A percentile compares a stretch with the other conserved stretches of the same genome.
phyloP scores from a whole-genome alignment of 1,284 basidiomycete genomes.

The Cryptococcus sp. region DNA sequence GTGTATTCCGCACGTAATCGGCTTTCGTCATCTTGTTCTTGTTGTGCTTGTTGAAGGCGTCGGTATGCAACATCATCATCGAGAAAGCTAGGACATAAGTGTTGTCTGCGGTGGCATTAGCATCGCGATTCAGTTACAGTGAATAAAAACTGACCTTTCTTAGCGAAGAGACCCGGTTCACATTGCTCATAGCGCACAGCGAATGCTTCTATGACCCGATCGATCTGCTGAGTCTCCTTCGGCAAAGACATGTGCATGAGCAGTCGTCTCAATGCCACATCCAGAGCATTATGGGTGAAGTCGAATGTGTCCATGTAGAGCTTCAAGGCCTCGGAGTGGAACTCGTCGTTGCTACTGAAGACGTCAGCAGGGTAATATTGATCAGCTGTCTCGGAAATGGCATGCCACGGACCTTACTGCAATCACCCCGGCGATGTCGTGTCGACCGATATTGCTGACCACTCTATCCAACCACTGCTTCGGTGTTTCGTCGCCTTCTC shows the following conservation, averaged over 20 bases:
- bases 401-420: constrained; percentile 68
- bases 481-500: constrained; percentile 64
- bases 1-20: constrained; percentile 89
- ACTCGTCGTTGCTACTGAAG: constrained; percentile 64
- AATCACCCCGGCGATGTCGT: constrained; percentile 73
- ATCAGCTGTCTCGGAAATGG: background rate
- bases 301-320: constrained; percentile 77
- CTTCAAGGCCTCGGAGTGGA: constrained; percentile 71
- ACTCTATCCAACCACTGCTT: constrained; percentile 69
- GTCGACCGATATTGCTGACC: constrained; percentile 65
- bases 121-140: background rate
- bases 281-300: constrained; percentile 77
- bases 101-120: constrained; percentile 64
- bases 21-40: constrained; percentile 95
- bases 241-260: constrained; percentile 91
- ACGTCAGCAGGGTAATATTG: background rate
- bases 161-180: constrained; percentile 78
- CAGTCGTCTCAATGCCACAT: constrained; percentile 86
- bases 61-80: constrained; percentile 97
- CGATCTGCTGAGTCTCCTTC: constrained; percentile 96
- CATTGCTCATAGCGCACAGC: constrained; percentile 80
- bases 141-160: constrained; percentile 61
- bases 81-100: constrained; percentile 97
- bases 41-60: constrained; percentile 96
- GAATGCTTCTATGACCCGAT: constrained; percentile 95